These are phyloP conservation scores for Calophaca sinica DNA, from an alignment of 306 rosid species.

Conservation along the genomic window DNA sequence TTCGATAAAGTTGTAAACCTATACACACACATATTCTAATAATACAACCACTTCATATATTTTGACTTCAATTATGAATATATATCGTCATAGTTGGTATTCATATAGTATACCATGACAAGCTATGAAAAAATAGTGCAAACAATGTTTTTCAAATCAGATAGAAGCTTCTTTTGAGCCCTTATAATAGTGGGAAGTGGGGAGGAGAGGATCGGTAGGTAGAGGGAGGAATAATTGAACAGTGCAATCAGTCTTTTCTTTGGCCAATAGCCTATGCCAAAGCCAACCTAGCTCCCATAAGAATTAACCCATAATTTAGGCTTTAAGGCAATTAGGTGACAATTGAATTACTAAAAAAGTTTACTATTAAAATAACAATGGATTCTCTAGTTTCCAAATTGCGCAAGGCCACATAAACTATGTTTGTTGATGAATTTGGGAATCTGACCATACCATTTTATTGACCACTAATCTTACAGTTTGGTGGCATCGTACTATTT, in stretches of 20 bases:
- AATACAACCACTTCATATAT: too few species aligned
- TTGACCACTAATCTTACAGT: constrained; percentile 41
- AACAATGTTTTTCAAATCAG: background rate
- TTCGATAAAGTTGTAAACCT: too few species aligned
- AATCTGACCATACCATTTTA: constrained; percentile 37
- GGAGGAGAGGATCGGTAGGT: background rate
- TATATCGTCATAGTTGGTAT: too few species aligned
- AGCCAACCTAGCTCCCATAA: constrained; percentile 4
- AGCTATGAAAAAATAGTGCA: too few species aligned
- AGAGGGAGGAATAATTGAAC: background rate
- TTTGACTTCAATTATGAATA: too few species aligned
- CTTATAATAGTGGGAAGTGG: background rate
- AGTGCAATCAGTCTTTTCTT: constrained; percentile 1
- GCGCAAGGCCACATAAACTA: constrained; percentile 35
- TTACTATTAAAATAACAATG: background rate
- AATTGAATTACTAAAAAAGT: background rate
- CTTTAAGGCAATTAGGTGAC: background rate
- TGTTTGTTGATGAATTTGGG: constrained; percentile 43
- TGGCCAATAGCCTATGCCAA: constrained; percentile 34
- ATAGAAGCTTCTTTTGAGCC: constrained; percentile 11
- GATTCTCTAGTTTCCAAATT: constrained; percentile 35
- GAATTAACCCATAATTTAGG: constrained; percentile 10
- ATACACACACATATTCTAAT: too few species aligned
- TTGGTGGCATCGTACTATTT: constrained; percentile 38
- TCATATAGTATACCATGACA: too few species aligned